These are phyloP conservation scores for Saprolegnia diclina DNA, from an alignment of 352 stramenopile genomes.

Conservation along the genomic window DNA sequence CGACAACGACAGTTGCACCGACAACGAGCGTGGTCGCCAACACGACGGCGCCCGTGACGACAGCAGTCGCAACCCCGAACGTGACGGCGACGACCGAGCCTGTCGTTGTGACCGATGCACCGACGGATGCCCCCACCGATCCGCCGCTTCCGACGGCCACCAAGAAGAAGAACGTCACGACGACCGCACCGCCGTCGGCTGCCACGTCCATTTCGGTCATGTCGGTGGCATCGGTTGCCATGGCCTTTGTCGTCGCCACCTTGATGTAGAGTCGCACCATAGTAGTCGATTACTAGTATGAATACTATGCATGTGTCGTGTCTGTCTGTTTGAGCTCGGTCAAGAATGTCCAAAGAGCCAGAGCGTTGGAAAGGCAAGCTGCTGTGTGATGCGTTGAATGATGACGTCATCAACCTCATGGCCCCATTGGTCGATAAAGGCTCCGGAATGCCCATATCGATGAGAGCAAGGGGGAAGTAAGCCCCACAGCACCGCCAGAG, in stretches of 20 bases:
- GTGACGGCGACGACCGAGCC: background rate
- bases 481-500: too few species aligned
- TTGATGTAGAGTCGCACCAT: slow-evolving; percentile 8
- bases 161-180: background rate
- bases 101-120: background rate
- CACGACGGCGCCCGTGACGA: slow-evolving; percentile 13
- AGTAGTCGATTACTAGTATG: background rate
- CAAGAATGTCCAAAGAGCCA: background rate
- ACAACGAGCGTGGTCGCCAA: background rate
- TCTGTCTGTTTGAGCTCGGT: too few species aligned
- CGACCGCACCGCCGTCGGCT: background rate
- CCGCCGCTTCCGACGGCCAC: background rate
- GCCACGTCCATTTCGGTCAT: background rate
- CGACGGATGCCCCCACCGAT: slow-evolving; percentile 3
- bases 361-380: background rate
- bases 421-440: too few species aligned
- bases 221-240: background rate
- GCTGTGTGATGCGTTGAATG: background rate
- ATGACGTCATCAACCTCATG: too few species aligned
- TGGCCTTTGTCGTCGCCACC: background rate
- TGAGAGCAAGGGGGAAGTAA: too few species aligned
- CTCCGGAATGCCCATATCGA: too few species aligned
- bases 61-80: background rate
- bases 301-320: background rate
- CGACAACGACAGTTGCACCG: background rate